Evolutionary conservation across 179 eudicot species (phyloP).

Genomic region (Patellifolia procumbens): DNA sequence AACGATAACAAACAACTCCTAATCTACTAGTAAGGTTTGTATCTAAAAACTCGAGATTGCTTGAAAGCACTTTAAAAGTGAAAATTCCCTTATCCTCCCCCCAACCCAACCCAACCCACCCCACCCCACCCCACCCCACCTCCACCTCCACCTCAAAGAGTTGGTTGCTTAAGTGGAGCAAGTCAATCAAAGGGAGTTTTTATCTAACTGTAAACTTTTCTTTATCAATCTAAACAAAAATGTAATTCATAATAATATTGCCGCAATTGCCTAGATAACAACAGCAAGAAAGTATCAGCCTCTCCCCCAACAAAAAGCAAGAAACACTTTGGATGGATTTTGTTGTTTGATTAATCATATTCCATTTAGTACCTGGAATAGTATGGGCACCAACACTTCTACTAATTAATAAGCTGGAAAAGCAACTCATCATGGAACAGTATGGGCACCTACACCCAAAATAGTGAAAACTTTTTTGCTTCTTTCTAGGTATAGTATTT

Average conservation of each 20-base stretch:
- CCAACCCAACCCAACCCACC: no score
- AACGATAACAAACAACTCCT: no score
- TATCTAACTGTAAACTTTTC: no score
- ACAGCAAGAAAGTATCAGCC: not conserved
- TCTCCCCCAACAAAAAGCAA: not conserved
- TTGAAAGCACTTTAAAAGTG: no score
- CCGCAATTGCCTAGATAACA: not conserved
- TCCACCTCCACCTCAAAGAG: no score
- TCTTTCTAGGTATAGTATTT: not conserved
- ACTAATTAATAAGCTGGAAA: constrained; percentile 11
- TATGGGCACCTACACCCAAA: constrained; percentile 25
- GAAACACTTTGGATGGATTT: not conserved
- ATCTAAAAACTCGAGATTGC: no score
- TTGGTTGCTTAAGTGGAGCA: no score
- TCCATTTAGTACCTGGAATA: constrained; percentile 17
- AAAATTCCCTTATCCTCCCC: no score
- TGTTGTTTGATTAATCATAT: not conserved
- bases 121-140: no score
- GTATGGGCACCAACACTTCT: constrained; percentile 23
- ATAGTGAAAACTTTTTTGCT: constrained; percentile 8
- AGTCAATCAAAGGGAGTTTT: no score
- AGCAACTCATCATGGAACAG: constrained; percentile 14
- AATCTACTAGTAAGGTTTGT: no score
- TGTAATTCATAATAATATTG: not conserved
- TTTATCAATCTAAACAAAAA: no score